Conservation (phyloP, 768 basidiomycete genomes). For the Psilocybe sp. region DNA sequence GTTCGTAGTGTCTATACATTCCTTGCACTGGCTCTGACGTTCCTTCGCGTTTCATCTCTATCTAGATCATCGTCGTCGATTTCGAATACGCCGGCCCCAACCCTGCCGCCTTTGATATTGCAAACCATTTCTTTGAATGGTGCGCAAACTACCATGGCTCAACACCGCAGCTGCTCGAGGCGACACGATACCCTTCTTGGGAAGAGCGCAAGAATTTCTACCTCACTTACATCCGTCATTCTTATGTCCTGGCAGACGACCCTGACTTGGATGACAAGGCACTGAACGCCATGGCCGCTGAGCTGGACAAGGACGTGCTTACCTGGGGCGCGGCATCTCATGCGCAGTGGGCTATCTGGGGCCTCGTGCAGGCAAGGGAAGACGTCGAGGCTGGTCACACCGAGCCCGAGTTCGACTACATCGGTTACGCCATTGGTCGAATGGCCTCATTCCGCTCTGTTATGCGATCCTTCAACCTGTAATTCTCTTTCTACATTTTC, state of each 20-base stretch:
- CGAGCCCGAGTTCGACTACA: conserved; percentile 86
- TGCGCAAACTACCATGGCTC: conserved; percentile 82
- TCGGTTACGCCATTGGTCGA: conserved; percentile 73
- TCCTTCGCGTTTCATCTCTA: not conserved
- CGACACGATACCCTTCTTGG: conserved; percentile 65
- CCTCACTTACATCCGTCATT: conserved; percentile 70
- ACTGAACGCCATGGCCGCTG: conserved; percentile 45
- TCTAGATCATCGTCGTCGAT: conserved; percentile 90
- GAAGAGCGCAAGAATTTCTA: conserved; percentile 84
- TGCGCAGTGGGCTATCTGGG: conserved; percentile 95
- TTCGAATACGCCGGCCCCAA: conserved; percentile 97
- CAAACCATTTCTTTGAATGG: conserved; percentile 98
- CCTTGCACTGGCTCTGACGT: conserved; percentile 1
- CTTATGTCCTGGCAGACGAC: conserved; percentile 31
- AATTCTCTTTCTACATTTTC: not conserved
- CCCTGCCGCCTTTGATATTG: conserved; percentile 92
- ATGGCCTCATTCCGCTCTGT: conserved; percentile 63
- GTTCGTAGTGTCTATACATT: conserved; percentile 36
- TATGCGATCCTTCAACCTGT: conserved; percentile 43
- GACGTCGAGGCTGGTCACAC: conserved; percentile 55
- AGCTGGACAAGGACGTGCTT: conserved; percentile 75
- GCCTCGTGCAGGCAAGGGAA: conserved; percentile 84
- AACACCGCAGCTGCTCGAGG: conserved; percentile 64
- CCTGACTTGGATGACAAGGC: conserved; percentile 25
- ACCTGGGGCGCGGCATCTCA: conserved; percentile 91